These are phyloP conservation scores for Jackrogersella minutella DNA, from an alignment of 495 filamentous ascomycete genomes.

Conservation along the genomic window DNA sequence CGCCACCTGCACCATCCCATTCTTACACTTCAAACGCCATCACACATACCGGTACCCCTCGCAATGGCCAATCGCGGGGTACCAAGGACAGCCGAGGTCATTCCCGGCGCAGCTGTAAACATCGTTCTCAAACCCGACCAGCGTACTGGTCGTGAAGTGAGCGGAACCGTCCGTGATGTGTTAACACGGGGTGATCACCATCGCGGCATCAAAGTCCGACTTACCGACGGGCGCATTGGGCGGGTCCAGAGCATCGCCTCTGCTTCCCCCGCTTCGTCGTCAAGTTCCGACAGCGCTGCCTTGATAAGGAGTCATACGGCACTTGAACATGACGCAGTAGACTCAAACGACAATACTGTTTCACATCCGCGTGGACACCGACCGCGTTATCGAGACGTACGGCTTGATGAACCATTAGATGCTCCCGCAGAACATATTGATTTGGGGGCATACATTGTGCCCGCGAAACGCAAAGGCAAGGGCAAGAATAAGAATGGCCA, in stretches of 20 bases:
- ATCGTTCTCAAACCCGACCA: constrained; percentile 78
- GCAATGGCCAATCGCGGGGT: constrained; percentile 45
- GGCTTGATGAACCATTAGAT: constrained; percentile 37
- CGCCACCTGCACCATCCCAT: constrained; percentile 5
- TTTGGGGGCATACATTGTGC: constrained; percentile 57
- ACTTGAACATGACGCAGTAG: constrained; percentile 17
- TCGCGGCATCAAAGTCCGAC: constrained; percentile 78
- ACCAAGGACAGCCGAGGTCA: constrained; percentile 59
- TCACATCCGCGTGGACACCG: constrained; percentile 25
- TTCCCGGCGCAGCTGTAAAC: constrained; percentile 66
- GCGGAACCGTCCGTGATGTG: constrained; percentile 66
- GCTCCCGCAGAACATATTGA: constrained; percentile 40
- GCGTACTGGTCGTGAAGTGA: constrained; percentile 70
- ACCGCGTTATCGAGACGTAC: constrained; percentile 32
- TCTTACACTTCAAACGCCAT: constrained; percentile 14
- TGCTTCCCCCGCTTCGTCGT: constrained; percentile 33
- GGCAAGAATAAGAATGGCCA: constrained; percentile 34
- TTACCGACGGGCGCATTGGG: constrained; percentile 71
- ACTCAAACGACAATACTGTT: not conserved
- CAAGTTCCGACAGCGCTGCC: constrained; percentile 17
- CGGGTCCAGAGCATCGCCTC: constrained; percentile 67
- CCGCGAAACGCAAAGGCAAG: constrained; percentile 47
- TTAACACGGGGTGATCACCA: constrained; percentile 75
- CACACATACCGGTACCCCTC: not conserved
- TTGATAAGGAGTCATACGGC: not conserved